Evolutionary conservation across 441 rosid species (phyloP), one percentile per base, ranked within the genome.

Genomic region (Gossypium schwendimanii): DNA sequence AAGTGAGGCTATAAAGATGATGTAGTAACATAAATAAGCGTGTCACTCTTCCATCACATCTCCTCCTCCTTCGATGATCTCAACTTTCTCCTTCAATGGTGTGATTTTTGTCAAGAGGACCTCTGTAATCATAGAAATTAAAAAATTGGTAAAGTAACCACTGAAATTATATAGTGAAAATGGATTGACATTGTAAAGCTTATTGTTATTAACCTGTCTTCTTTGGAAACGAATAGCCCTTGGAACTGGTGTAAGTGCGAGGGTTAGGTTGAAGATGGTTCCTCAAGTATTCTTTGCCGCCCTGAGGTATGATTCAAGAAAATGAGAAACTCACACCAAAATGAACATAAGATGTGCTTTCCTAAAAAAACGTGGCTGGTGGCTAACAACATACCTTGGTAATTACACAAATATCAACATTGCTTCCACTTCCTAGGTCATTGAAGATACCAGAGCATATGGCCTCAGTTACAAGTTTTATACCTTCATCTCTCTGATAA

Each of bases 361-460:
- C 36, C 54, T 39, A 55, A 65, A 39, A 26, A 11, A 69, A 71
- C 14, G 9, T 21, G 62, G 45, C 58, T 59, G 44, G 24, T 18
- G 1, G 18, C 44, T n/a, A 75, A 47, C 31, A 58, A 74, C 88
- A 71, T 57, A 94, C 99, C 97, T 91, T 95, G 2, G 99, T 91
- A 74, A 95, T 91, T 9, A 95, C 97, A 72, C 99, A 95, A 76
- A 93, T 82, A 84, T 95, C 98, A 53, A 95, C 99, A 80, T 94
- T 94, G 84, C 99, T 94, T 76, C 99, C 99, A 88, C 98, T 91
- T 66, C 99, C 99, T 83, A 94, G 75, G 74, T 94, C 99, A 72
- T 94, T 94, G 85, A 94, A 94, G 62, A 94, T 82, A 75, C 99
- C 97, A 20, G 97, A 89, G 78, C 96, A 89, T 70, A 91, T 88